These are phyloP conservation scores for Cladophialophora exuberans DNA, from an alignment of 2,329 filamentous ascomycete genomes.

Conservation along the genomic window DNA sequence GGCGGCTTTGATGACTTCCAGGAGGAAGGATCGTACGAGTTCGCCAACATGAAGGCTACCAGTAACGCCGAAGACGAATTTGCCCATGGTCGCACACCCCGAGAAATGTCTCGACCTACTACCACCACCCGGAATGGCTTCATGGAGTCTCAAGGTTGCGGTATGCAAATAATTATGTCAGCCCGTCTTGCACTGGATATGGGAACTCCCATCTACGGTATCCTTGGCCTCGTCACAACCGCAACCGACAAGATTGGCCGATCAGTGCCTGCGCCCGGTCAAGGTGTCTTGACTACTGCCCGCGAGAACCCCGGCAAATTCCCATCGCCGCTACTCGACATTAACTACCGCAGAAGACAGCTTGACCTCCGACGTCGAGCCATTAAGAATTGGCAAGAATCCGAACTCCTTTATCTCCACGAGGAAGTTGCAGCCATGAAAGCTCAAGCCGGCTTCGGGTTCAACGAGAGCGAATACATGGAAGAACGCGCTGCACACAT, in stretches of 20 bases:
- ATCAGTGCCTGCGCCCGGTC: constrained; percentile 92
- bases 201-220: constrained; percentile 96
- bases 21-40: constrained; percentile 98
- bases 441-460: constrained; percentile 68
- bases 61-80: constrained; percentile 98
- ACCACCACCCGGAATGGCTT: constrained; percentile 97
- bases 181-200: constrained; percentile 94
- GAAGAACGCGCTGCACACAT: constrained; percentile 85
- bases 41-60: constrained; percentile 99
- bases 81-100: constrained; percentile 88
- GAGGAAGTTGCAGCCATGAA: constrained; percentile 93
- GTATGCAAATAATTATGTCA: constrained; percentile 98
- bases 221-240: constrained; percentile 89
- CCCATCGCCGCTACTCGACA: constrained; percentile 92
- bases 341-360: constrained; percentile 95
- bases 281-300: constrained; percentile 94
- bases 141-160: constrained; percentile 99
- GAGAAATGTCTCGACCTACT: constrained; percentile 96
- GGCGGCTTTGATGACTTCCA: constrained; percentile 99
- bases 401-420: constrained; percentile 87
- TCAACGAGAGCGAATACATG: constrained; percentile 83
- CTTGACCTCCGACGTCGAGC: constrained; percentile 91
- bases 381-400: constrained; percentile 96
- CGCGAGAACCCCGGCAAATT: constrained; percentile 89
- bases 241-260: constrained; percentile 99